Evolutionary conservation across 2,329 filamentous ascomycete species (phyloP), one percentile per base, ranked within the genome.

Genomic region (Colletotrichum sp.): DNA sequence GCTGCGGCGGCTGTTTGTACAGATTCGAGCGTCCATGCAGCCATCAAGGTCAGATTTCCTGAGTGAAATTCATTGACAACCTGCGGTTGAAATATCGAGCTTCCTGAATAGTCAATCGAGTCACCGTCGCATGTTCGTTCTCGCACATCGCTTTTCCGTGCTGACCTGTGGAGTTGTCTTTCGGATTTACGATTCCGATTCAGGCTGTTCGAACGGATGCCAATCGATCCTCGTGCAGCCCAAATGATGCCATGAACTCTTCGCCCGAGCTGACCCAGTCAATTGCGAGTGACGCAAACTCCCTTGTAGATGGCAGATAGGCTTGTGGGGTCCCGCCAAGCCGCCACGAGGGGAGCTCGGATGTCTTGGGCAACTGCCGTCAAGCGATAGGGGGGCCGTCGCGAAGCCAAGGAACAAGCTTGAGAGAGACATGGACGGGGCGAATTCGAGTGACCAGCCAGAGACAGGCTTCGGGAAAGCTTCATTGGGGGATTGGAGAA

Each of bases 141-240:
- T 55, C 71, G 68, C 72, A 61, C 55, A 21, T 67, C 68, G 61
- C 39, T 52, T 69, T 69, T 69, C 71, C 71, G 71, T 63, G 71
- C 64, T 69, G 24, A 36, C 13, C 7, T 30, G 48, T 72, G 70
- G 70, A 28, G 71, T 39, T 28, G 7, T 13, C 13, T 10, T 8
- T 32, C 18, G 55, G 55, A 30, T 70, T 68, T 32, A 28, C 13
- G 43, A 68, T 68, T 64, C 57, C 68, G 7, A 24, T 52, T 66
- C 3, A 12, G 57, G 24, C 63, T 72, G 69, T 7, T 72, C 30
- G n/a, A 6, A 34, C 24, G 8, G 7, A 21, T 26, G 26, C 36
- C 21, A 59, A 63, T 30, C 28, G 28, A 66, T 55, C 34, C 34
- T 21, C n/a, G 43, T 52, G 18, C 28, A 39, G 34, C 43, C 59